Percentiles rank a stretch among this genome's conserved stretches.
Conservation (phyloP, 2,329 filamentous ascomycete genomes). For the Escovopsis weberi region DNA sequence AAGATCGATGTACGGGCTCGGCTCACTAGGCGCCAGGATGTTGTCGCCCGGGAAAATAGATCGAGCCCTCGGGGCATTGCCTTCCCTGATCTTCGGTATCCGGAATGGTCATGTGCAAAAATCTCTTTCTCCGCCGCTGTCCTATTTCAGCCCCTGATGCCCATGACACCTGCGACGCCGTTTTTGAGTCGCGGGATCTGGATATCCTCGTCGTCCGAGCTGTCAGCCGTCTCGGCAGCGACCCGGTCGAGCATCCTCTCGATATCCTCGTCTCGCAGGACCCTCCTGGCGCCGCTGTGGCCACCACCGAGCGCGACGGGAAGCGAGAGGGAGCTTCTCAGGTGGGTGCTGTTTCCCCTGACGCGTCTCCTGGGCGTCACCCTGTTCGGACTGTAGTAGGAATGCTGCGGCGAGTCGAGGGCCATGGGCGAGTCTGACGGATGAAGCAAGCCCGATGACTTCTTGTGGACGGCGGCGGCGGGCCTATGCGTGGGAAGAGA, state of each 20-base stretch:
- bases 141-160: conserved; percentile 6
- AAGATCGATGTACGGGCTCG: too few species aligned
- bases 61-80: too few species aligned
- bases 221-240: conserved; percentile 33
- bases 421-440: conserved; percentile 33
- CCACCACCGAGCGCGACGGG: conserved; percentile 32
- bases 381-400: conserved; percentile 12
- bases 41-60: too few species aligned
- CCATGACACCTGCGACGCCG: conserved; percentile 17
- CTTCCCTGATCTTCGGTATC: too few species aligned
- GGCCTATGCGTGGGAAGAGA: conserved; percentile 35
- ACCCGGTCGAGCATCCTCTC: conserved; percentile 43
- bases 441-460: conserved; percentile 23
- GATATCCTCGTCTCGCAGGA: conserved; percentile 39
- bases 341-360: conserved; percentile 23
- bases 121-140: not conserved
- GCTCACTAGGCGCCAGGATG: too few species aligned
- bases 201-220: conserved; percentile 45
- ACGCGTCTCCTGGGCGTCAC: conserved; percentile 29
- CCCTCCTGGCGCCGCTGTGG: conserved; percentile 21
- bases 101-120: too few species aligned
- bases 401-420: conserved; percentile 21
- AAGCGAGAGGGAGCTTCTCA: conserved; percentile 30
- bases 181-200: conserved; percentile 25
- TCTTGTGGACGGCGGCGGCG: conserved; percentile 23